A percentile compares a stretch with the other conserved stretches of the same genome.
phyloP scores from a whole-genome alignment of 257 asterid genomes.

The Cynanchum wilfordii region DNA sequence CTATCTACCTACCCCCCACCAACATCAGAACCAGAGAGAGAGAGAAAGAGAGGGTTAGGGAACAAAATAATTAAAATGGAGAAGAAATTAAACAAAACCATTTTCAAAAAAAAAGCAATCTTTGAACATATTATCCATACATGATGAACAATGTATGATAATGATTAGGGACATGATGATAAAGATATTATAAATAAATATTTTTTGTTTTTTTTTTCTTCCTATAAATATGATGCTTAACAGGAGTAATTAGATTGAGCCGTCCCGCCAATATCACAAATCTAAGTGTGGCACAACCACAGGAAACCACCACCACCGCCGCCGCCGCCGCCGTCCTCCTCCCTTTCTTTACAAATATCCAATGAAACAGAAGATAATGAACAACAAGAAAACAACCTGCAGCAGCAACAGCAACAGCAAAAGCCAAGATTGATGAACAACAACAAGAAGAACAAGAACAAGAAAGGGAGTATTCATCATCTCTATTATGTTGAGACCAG shows the following conservation, averaged over 20 bases:
- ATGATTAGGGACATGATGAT: slow-evolving; percentile 4
- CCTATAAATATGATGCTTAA: slow-evolving; percentile 5
- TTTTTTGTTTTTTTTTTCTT: not conserved
- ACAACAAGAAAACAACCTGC: slow-evolving; percentile 2
- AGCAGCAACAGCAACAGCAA: too few relatives aligned
- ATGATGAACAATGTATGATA: not conserved
- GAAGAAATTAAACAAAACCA: not conserved
- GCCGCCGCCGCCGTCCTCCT: slow-evolving; percentile 16
- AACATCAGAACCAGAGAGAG: too few relatives aligned
- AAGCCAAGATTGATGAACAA: slow-evolving; percentile 13
- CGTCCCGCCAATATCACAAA: slow-evolving; percentile 74
- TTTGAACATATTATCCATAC: not conserved
- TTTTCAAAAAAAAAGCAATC: not conserved
- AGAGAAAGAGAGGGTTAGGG: not conserved
- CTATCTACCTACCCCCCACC: not conserved
- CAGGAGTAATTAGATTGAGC: slow-evolving; percentile 55
- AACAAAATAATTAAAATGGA: not conserved
- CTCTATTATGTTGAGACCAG: not conserved
- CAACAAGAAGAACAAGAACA: not conserved
- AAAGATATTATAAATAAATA: not conserved
- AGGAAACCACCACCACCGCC: slow-evolving; percentile 18
- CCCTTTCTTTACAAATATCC: slow-evolving; percentile 17
- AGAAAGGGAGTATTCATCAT: not conserved
- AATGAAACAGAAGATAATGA: slow-evolving; percentile 16
- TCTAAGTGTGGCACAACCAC: slow-evolving; percentile 19